A percentile compares a stretch with the other conserved stretches of the same genome.
Conservation (phyloP, 2,329 filamentous ascomycete genomes). For the Pestalotiopsis sp. region DNA sequence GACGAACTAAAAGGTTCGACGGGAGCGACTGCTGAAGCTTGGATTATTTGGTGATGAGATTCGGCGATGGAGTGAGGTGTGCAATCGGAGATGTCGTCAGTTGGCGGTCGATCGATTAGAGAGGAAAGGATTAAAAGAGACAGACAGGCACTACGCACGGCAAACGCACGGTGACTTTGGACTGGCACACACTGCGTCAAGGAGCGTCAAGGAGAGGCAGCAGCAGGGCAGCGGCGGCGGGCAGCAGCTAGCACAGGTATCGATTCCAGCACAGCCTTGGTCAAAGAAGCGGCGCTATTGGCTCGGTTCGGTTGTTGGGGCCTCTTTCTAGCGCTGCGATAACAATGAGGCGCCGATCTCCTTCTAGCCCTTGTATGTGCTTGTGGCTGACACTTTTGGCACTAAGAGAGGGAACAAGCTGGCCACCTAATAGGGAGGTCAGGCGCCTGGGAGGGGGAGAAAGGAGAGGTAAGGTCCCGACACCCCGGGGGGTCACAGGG, state of each 20-base stretch:
- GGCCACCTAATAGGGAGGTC: neutral
- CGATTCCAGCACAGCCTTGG: conserved; percentile 4
- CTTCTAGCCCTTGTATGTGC: neutral
- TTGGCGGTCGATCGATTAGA: conserved; percentile 1
- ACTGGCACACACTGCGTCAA: neutral
- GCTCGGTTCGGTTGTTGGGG: neutral
- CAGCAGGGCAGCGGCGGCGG: neutral
- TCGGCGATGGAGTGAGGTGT: neutral
- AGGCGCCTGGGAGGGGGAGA: neutral
- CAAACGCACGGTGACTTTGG: neutral
- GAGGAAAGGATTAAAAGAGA: conserved; percentile 4
- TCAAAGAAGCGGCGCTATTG: conserved; percentile 6
- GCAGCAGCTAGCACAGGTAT: neutral
- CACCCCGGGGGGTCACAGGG: neutral
- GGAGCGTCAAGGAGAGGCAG: neutral
- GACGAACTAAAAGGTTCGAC: neutral
- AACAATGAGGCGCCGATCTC: neutral
- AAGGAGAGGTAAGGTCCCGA: neutral
- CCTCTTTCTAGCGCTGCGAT: neutral
- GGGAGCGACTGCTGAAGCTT: neutral
- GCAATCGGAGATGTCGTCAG: conserved; percentile 8
- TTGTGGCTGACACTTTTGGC: conserved; percentile 1
- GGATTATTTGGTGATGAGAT: neutral
- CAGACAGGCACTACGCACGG: neutral
- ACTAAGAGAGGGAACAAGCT: too few species aligned